phyloP scores from a whole-genome alignment of 305 asterid genomes.

The Fraxinus latifolia region DNA sequence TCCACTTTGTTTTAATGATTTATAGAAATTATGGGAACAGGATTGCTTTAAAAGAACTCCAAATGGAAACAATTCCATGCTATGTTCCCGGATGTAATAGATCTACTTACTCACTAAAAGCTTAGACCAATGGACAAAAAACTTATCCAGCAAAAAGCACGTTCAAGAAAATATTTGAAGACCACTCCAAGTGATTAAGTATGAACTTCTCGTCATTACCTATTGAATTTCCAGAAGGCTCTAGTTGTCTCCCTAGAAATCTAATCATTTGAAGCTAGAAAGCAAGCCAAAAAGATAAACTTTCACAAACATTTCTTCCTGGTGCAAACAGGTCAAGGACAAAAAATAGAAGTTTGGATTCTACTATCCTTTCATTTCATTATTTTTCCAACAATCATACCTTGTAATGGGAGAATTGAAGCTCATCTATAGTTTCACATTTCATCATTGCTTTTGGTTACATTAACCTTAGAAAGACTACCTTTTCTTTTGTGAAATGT shows the following conservation, averaged over 20 bases:
- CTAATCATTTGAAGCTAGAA: background rate
- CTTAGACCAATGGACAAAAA: background rate
- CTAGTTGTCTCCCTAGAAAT: background rate
- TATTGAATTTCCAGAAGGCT: background rate
- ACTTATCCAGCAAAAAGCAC: background rate
- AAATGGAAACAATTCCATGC: background rate
- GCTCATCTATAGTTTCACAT: background rate
- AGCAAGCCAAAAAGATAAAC: background rate
- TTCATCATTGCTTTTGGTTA: background rate
- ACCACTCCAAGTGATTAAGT: background rate
- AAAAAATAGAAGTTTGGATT: background rate
- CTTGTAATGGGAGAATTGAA: background rate
- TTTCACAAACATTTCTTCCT: background rate
- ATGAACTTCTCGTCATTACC: background rate
- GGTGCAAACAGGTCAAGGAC: background rate
- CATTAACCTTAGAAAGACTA: background rate
- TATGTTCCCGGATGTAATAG: background rate
- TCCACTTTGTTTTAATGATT: background rate
- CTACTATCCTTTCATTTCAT: background rate
- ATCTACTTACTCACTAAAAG: background rate
- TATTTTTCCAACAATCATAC: background rate
- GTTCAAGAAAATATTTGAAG: background rate
- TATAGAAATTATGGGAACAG: background rate
- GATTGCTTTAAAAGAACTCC: background rate
- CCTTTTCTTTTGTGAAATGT: background rate